Conservation (phyloP, 2,329 filamentous ascomycete genomes). For the Claviceps cyperi region DNA sequence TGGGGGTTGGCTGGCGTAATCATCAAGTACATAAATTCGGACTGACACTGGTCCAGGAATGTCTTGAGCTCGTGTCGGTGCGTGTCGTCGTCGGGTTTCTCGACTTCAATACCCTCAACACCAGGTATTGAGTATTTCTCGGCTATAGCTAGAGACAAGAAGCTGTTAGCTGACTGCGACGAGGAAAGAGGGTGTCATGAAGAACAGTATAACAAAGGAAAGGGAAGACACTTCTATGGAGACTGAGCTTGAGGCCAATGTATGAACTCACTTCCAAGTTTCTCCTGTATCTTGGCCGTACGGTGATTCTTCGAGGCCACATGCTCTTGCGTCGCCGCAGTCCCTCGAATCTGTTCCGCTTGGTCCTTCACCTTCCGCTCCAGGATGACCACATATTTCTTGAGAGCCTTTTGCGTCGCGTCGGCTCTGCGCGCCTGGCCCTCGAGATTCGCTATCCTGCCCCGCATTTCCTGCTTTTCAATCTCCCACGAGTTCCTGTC, state of each 20-base stretch:
- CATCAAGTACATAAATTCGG: constrained; percentile 55
- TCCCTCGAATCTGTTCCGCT: constrained; percentile 50
- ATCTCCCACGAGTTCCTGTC: constrained; percentile 98
- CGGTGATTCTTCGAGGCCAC: constrained; percentile 36
- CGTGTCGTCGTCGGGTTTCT: constrained; percentile 34
- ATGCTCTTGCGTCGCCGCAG: constrained; percentile 21
- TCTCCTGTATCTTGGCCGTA: constrained; percentile 39
- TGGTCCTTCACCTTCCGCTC: constrained; percentile 81
- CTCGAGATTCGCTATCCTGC: constrained; percentile 85
- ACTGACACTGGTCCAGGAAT: constrained; percentile 50
- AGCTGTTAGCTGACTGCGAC: background rate
- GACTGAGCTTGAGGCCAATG: constrained; percentile 1
- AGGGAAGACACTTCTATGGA: too few relatives aligned
- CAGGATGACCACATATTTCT: constrained; percentile 79
- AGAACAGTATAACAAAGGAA: too few relatives aligned
- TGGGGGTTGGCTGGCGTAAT: constrained; percentile 50
- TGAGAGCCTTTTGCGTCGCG: constrained; percentile 74
- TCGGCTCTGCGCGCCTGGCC: constrained; percentile 78
- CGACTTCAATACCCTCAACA: constrained; percentile 31
- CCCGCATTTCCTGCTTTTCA: constrained; percentile 97
- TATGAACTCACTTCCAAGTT: constrained; percentile 32
- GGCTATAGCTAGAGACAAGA: constrained; percentile 21
- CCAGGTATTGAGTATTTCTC: constrained; percentile 29
- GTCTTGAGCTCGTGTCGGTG: constrained; percentile 40
- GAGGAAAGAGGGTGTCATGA: background rate